phyloP scores from a whole-genome alignment of 768 basidiomycete species.

The Leccinum fibrillosum region DNA sequence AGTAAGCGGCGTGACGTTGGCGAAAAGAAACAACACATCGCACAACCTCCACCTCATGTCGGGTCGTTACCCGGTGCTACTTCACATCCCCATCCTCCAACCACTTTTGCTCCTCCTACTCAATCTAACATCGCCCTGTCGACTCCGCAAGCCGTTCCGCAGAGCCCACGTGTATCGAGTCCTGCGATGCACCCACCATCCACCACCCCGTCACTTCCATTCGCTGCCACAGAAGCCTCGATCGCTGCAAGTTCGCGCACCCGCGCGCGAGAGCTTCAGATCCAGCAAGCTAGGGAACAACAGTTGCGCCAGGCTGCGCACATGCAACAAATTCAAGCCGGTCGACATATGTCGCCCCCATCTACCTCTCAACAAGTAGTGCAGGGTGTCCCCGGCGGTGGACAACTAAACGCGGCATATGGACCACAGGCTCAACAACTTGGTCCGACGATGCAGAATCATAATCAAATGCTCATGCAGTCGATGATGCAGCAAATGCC shows the following conservation, averaged over 20 bases:
- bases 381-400: constrained; percentile 15
- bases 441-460: constrained; percentile 49
- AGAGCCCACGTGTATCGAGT: constrained; percentile 33
- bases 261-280: constrained; percentile 35
- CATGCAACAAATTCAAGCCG: constrained; percentile 32
- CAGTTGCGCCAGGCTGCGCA: constrained; percentile 34
- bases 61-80: constrained; percentile 15
- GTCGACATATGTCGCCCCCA: constrained; percentile 44
- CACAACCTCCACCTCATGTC: constrained; percentile 33
- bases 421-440: constrained; percentile 41
- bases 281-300: constrained; percentile 34
- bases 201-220: constrained; percentile 29
- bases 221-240: constrained; percentile 33
- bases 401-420: constrained; percentile 21
- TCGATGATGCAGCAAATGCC: constrained; percentile 52
- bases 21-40: constrained; percentile 48
- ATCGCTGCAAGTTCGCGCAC: constrained; percentile 30
- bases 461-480: constrained; percentile 55
- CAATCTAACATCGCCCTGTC: constrained; percentile 14
- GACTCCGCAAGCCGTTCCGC: constrained; percentile 16
- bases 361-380: constrained; percentile 23
- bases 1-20: constrained; percentile 72
- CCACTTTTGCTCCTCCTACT: constrained; percentile 18
- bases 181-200: constrained; percentile 31
- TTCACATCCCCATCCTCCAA: constrained; percentile 23